Percentiles rank a stretch among this genome's conserved stretches.
Conservation (phyloP, 345 rosid genomes). For the Triadica sebifera region DNA sequence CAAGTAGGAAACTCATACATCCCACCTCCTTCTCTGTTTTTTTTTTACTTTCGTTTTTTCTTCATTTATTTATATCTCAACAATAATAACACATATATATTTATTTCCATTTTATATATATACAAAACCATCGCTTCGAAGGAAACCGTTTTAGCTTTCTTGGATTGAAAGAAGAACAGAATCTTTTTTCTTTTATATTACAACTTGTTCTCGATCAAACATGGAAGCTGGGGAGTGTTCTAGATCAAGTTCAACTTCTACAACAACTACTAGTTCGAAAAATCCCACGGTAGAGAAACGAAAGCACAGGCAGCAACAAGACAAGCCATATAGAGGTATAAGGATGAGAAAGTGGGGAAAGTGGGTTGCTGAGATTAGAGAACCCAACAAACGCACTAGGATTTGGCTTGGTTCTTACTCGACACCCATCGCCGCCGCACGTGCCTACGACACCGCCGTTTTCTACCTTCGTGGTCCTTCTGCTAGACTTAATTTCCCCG, state of each 20-base stretch:
- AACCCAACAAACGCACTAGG: constrained; percentile 49
- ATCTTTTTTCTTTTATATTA: not conserved
- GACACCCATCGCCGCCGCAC: constrained; percentile 46
- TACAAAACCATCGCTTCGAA: not conserved
- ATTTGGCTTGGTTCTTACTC: constrained; percentile 54
- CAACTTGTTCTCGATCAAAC: not conserved
- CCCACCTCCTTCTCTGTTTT: not conserved
- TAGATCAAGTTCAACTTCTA: not conserved
- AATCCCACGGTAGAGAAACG: not conserved
- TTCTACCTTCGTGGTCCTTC: constrained; percentile 52
- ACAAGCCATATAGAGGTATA: constrained; percentile 45
- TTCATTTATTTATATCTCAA: not conserved
- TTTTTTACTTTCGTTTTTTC: not conserved
- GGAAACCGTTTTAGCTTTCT: constrained; percentile 11
- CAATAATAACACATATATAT: no score
- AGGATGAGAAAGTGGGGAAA: constrained; percentile 62
- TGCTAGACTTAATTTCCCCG: constrained; percentile 52
- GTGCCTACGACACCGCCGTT: constrained; percentile 51
- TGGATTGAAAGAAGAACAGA: not conserved
- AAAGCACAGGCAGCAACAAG: constrained; percentile 24
- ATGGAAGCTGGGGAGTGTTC: constrained; percentile 21
- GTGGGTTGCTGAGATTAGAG: constrained; percentile 53
- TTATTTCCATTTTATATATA: not conserved
- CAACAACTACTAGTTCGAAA: not conserved
- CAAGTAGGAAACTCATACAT: constrained; percentile 34